Percentiles rank a stretch among this genome's conserved stretches.
Conservation (phyloP, 306 rosid species). For the Begonia fuchsioides region DNA sequence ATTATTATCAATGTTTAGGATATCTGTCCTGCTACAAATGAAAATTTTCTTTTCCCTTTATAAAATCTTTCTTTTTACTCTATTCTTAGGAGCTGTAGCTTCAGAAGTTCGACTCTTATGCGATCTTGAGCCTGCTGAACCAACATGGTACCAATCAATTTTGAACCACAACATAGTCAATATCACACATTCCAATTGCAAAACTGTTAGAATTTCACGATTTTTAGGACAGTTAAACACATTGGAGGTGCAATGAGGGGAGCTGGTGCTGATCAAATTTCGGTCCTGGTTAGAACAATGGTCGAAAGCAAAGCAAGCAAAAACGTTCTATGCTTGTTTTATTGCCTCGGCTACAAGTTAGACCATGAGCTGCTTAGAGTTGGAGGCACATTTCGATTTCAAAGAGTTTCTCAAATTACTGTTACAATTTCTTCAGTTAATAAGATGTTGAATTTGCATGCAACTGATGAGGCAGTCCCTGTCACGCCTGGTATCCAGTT, state of each 20-base stretch:
- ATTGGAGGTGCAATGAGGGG: conserved; percentile 94
- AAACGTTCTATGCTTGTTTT: conserved; percentile 71
- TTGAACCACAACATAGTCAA: neutral
- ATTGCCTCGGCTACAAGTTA: conserved; percentile 77
- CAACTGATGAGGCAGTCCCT: conserved; percentile 79
- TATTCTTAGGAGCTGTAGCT: conserved; percentile 36
- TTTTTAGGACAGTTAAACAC: conserved; percentile 65
- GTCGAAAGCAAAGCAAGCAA: conserved; percentile 86
- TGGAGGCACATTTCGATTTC: conserved; percentile 65
- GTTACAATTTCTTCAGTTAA: conserved; percentile 73
- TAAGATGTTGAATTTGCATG: conserved; percentile 83
- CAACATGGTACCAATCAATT: conserved; percentile 41
- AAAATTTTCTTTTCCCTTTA: conserved; percentile 3
- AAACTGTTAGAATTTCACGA: neutral
- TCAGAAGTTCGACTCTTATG: conserved; percentile 82
- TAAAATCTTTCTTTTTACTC: neutral
- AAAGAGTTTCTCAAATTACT: conserved; percentile 55
- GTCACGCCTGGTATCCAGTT: conserved; percentile 85
- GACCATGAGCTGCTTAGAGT: conserved; percentile 81
- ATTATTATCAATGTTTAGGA: neutral
- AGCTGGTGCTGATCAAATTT: conserved; percentile 89
- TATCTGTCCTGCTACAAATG: neutral
- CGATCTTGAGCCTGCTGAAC: conserved; percentile 76
- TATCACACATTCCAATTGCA: too few relatives aligned
- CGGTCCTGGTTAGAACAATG: conserved; percentile 75